Base-by-base conservation (phyloP, 2,329 filamentous ascomycete genomes). In the Diaporthe eres region DNA sequence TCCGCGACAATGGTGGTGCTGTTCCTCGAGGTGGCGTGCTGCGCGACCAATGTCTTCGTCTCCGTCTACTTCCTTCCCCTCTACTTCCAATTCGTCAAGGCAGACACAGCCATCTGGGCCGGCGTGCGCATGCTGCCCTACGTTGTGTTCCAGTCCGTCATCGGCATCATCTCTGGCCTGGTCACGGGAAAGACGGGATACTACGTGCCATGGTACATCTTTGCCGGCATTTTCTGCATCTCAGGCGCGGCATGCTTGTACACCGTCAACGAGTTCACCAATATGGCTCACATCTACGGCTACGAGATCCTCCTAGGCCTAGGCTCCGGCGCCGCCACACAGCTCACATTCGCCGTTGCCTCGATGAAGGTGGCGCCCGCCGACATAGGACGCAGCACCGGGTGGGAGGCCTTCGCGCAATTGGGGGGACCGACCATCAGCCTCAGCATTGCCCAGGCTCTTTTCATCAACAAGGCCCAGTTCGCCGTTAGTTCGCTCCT, bases 1-100 rank as follows among this genome's bases (percentile, higher is more conserved):
- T 55, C 47, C 15, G 22, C 51, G 5, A 37, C 47, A 12, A 72
- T 42, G 31, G 37, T 65, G 39, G 22, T 22, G 31, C 28, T 72
- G 25, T 72, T 72, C 70, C 37, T 39, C 37, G 51, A 51, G n/a
- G 42, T 44, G 13, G 37, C 28, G 9, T 44, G n/a, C 47, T 37
- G 25, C 13, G 51, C 22, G n/a, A 55, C 39, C 39, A 42, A 22
- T n/a, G 39, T 37, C 22, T 72, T 72, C 37, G 22, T 72, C 4
- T 34, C 49, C 31, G 37, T 86, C n/a, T 90, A 89, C 79, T 89
- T 86, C 77, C 84, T 88, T 8, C 88, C 88, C 0, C 79, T 90
- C 0, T 87, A 84, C 79, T 90, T 90, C 79, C 85, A 88, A 77
- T 90, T 89, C 78, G 83, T 83, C 0, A 80, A 81, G 1, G 84